Base-by-base conservation (phyloP, 2,329 filamentous ascomycete species). In the Pezicula neosporulosa region DNA sequence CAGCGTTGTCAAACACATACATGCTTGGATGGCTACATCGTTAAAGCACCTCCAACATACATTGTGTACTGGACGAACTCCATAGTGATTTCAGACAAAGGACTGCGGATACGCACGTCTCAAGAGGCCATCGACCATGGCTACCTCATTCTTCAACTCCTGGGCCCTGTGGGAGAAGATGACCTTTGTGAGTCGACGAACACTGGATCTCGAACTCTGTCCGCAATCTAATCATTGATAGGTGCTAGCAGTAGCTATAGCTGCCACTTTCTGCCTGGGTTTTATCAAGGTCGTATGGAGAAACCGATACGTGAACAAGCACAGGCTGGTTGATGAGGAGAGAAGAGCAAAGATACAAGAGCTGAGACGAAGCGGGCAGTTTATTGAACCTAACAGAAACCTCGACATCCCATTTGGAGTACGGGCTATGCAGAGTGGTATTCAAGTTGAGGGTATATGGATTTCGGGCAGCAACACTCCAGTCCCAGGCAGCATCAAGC, bases 131-230 rank as follows among this genome's bases (percentile, higher is more conserved):
- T 33, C 30, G 30, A 33, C 10, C 7, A 33, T 33, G 30, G 30
- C 30, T 33, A 33, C 30, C n/a, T 36, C 36, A 37, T 89, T 90
- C 69, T 90, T 88, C 69, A 63, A 75, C 39, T 76, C 72, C 46
- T 96, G 90, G 91, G 74, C 80, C 60, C 73, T 94, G 62, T 96
- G 91, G 91, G 83, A 94, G 76, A 85, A 96, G 74, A 85, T 96
- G 84, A 89, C 85, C 48, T 90, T 96, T 73, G 91, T 96, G 74
- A 77, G 88, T 77, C 28, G 19, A 46, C 24, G 21, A 38, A 16
- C 21, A 43, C 24, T 16, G n/a, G 7, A 21, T 33, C 13, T n/a
- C 10, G 3, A 18, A 16, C 30, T n/a, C 15, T 18, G 30, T 4
- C 36, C 18, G 5, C 24, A 37, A 36, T 36, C 49, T 58, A 49